Evolutionary conservation across 306 rosid species (phyloP).

Genomic region (Pyrus bretschneideri): DNA sequence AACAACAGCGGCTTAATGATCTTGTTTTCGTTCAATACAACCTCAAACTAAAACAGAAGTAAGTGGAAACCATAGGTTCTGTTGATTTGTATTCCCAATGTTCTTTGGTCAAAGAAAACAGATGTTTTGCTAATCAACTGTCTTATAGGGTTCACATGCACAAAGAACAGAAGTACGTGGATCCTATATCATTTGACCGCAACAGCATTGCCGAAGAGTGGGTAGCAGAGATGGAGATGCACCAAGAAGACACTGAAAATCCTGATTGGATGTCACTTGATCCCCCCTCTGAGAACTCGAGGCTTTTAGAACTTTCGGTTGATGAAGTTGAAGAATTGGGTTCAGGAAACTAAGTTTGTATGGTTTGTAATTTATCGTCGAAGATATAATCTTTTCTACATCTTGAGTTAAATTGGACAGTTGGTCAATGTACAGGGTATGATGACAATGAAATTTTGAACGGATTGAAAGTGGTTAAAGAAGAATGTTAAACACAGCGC

Average conservation of each 20-base stretch:
- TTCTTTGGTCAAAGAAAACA: neutral
- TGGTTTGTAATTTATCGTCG: neutral
- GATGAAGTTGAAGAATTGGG: constrained; percentile 57
- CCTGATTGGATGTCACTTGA: constrained; percentile 55
- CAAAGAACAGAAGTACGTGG: constrained; percentile 45
- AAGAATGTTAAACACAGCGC: constrained; percentile 33
- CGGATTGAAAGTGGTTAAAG: constrained; percentile 34
- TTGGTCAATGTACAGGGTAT: constrained; percentile 45
- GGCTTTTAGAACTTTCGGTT: constrained; percentile 43
- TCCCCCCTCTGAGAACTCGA: constrained; percentile 36
- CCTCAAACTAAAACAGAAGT: constrained; percentile 27
- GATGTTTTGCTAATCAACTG: constrained; percentile 7
- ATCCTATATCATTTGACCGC: constrained; percentile 47
- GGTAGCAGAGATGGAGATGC: constrained; percentile 38
- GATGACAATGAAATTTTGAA: constrained; percentile 56
- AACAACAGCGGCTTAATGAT: constrained; percentile 59
- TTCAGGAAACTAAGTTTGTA: constrained; percentile 31
- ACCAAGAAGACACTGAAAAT: constrained; percentile 35
- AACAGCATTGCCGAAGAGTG: constrained; percentile 44
- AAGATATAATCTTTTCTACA: neutral
- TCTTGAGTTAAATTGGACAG: neutral
- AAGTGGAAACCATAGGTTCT: constrained; percentile 6
- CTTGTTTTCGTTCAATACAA: constrained; percentile 53
- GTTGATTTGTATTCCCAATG: neutral
- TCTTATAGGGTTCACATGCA: constrained; percentile 30